These are phyloP conservation scores for Pseudohalonectria lignicola DNA, from an alignment of 2,329 filamentous ascomycete species.

Conservation along the genomic window DNA sequence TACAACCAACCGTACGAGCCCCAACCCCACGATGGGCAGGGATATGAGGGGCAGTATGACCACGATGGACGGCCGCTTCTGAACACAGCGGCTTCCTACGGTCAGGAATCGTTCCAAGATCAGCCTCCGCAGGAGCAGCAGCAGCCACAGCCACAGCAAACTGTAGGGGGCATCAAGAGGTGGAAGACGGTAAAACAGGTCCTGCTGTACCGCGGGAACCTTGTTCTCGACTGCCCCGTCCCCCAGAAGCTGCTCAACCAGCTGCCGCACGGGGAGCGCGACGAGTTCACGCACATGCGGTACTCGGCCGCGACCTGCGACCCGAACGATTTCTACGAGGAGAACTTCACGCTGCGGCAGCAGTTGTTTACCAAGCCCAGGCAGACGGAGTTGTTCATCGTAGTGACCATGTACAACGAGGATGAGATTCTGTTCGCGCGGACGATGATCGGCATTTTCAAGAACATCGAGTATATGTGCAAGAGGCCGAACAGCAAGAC, in stretches of 20 bases:
- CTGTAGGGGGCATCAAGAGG: slow-evolving; percentile 57
- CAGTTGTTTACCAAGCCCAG: slow-evolving; percentile 84
- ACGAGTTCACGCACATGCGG: slow-evolving; percentile 85
- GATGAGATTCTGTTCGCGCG: slow-evolving; percentile 92
- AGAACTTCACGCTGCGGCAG: slow-evolving; percentile 86
- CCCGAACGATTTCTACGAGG: slow-evolving; percentile 74
- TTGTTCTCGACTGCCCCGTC: slow-evolving; percentile 93
- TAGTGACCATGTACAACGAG: slow-evolving; percentile 98
- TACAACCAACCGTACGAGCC: slow-evolving; percentile 76
- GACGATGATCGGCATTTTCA: slow-evolving; percentile 94
- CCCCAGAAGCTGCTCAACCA: slow-evolving; percentile 81
- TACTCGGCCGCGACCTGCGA: slow-evolving; percentile 95
- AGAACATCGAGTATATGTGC: slow-evolving; percentile 98
- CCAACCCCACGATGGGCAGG: slow-evolving; percentile 43
- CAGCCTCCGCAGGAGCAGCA: slow-evolving; percentile 35
- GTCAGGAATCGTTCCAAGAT: too few relatives aligned
- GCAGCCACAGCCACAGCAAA: slow-evolving; percentile 26
- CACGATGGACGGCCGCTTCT: slow-evolving; percentile 69
- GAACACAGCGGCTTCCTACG: slow-evolving; percentile 41
- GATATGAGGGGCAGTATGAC: slow-evolving; percentile 52
- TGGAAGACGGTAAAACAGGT: slow-evolving; percentile 99
- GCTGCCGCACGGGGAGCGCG: slow-evolving; percentile 81
- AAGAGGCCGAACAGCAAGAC: slow-evolving; percentile 87
- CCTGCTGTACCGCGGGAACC: slow-evolving; percentile 90
- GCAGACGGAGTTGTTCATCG: slow-evolving; percentile 92